phyloP scores from a whole-genome alignment of 495 filamentous ascomycete genomes.

The Extremus antarcticus region DNA sequence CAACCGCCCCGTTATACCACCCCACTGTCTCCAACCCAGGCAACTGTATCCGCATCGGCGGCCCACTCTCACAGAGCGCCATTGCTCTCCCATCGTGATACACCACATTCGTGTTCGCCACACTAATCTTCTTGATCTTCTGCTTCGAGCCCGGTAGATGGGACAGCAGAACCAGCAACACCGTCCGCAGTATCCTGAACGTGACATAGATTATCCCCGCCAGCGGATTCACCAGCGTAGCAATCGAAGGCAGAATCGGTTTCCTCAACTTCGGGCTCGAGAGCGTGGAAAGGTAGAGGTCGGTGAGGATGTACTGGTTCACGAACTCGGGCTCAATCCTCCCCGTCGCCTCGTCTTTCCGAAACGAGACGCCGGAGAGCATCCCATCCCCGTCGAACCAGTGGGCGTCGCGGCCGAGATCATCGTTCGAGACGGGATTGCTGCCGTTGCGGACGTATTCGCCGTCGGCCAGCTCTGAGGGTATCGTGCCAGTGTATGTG shows the following conservation, averaged over 20 bases:
- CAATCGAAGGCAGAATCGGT: constrained; percentile 50
- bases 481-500: constrained; percentile 42
- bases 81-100: constrained; percentile 57
- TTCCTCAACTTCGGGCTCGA: constrained; percentile 32
- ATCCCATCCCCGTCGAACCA: constrained; percentile 68
- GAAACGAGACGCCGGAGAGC: constrained; percentile 53
- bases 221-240: constrained; percentile 45
- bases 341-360: constrained; percentile 20
- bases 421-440: constrained; percentile 53
- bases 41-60: constrained; percentile 50
- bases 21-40: constrained; percentile 52
- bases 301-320: constrained; percentile 55
- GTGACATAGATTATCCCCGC: constrained; percentile 35
- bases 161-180: constrained; percentile 43
- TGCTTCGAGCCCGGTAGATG: constrained; percentile 42
- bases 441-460: constrained; percentile 61
- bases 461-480: constrained; percentile 47
- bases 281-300: constrained; percentile 44
- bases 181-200: constrained; percentile 38
- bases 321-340: constrained; percentile 45
- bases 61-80: constrained; percentile 56
- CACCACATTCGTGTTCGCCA: constrained; percentile 50
- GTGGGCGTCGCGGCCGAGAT: constrained; percentile 44
- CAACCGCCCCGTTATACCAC: constrained; percentile 49
- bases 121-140: constrained; percentile 49